These are phyloP conservation scores for Rhizophora apiculata DNA, from an alignment of 345 rosid genomes.

Conservation along the genomic window DNA sequence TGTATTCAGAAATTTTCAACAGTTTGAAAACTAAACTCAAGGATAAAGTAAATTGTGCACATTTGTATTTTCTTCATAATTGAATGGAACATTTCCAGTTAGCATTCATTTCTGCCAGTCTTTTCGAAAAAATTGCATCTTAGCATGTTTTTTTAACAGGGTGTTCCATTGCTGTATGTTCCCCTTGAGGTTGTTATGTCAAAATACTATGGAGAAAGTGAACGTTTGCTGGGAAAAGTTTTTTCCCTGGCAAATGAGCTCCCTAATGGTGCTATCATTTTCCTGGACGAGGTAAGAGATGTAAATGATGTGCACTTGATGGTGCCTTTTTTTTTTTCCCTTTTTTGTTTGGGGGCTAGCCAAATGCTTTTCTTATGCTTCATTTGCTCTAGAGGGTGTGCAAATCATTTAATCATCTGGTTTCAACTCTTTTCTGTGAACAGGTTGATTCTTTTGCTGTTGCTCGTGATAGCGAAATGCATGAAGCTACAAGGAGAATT, in stretches of 20 bases:
- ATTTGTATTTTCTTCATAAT: neutral
- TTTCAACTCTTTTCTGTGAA: neutral
- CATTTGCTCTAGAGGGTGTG: neutral
- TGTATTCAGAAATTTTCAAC: neutral
- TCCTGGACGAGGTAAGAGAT: slow-evolving; percentile 81
- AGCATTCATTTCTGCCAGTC: slow-evolving; percentile 4
- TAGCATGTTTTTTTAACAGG: slow-evolving; percentile 33
- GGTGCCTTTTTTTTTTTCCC: neutral
- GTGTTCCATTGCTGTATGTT: slow-evolving; percentile 80
- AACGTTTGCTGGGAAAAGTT: slow-evolving; percentile 73
- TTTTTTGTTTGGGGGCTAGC: neutral
- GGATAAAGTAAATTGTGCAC: neutral
- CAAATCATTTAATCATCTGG: neutral
- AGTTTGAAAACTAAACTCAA: neutral
- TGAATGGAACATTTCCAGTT: neutral
- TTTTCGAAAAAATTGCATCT: too few relatives aligned
- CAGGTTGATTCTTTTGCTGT: slow-evolving; percentile 95
- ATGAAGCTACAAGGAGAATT: slow-evolving; percentile 92
- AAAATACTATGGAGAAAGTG: slow-evolving; percentile 93
- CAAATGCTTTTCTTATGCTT: neutral
- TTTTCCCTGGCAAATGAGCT: slow-evolving; percentile 86
- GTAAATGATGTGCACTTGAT: slow-evolving; percentile 4
- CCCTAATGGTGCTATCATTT: slow-evolving; percentile 74
- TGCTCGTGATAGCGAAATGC: slow-evolving; percentile 79
- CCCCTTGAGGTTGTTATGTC: slow-evolving; percentile 89